Evolutionary conservation across 1,284 basidiomycete genomes (phyloP).

Genomic region (Tremellales sp.): DNA sequence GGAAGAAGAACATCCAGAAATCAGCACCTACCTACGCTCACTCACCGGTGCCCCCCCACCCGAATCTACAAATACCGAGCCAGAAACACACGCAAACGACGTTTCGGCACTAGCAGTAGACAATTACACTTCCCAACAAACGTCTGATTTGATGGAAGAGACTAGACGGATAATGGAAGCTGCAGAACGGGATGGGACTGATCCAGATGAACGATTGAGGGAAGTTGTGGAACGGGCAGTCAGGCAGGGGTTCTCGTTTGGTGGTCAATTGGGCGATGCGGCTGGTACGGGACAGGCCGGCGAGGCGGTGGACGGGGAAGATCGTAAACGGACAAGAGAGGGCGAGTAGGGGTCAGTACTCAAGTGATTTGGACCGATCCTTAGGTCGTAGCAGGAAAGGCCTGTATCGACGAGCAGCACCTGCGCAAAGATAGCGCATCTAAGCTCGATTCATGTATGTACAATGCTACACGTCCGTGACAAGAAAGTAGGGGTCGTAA

Average conservation of each 20-base stretch:
- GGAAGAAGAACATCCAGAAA: conserved; percentile 71
- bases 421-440: too few relatives aligned
- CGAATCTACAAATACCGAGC: neutral
- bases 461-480: too few relatives aligned
- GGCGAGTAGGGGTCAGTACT: too few relatives aligned
- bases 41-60: conserved; percentile 34
- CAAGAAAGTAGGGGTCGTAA: too few relatives aligned
- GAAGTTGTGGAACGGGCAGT: conserved; percentile 42
- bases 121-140: conserved; percentile 63
- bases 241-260: conserved; percentile 32
- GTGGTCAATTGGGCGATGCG: conserved; percentile 9
- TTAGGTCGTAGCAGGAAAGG: too few relatives aligned
- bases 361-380: too few relatives aligned
- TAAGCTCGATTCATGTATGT: conserved; percentile 5
- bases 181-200: conserved; percentile 36
- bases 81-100: conserved; percentile 13
- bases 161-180: conserved; percentile 56
- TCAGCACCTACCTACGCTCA: conserved; percentile 64
- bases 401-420: too few relatives aligned
- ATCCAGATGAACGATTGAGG: conserved; percentile 41
- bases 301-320: conserved; percentile 8
- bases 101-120: conserved; percentile 68
- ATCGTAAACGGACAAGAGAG: conserved; percentile 10
- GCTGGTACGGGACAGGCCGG: conserved; percentile 4
- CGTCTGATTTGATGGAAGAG: conserved; percentile 62